A percentile compares a stretch with the other conserved stretches of the same genome.
Conservation (phyloP, 2,329 filamentous ascomycete species). For the Akanthomyces uredinophilus region DNA sequence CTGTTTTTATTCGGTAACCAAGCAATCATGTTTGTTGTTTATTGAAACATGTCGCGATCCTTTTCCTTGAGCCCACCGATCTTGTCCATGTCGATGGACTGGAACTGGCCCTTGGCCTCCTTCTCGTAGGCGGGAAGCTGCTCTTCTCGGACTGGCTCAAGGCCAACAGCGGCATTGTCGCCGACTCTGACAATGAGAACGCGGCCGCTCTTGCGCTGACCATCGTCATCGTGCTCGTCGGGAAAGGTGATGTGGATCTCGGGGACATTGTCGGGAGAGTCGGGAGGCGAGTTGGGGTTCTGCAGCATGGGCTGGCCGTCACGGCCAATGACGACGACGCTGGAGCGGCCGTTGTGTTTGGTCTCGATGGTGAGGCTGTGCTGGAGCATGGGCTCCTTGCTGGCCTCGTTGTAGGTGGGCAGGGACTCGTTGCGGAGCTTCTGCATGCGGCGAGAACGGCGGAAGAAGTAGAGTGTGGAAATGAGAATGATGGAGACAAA, state of each 20-base stretch:
- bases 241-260: conserved; percentile 99
- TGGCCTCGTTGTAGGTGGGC: conserved; percentile 64
- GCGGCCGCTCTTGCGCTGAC: conserved; percentile 75
- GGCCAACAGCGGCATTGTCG: conserved; percentile 75
- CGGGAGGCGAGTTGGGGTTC: conserved; percentile 68
- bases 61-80: conserved; percentile 96
- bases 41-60: conserved; percentile 43
- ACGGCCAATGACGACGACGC: conserved; percentile 72
- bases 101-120: conserved; percentile 72
- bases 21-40: conserved; percentile 18
- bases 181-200: conserved; percentile 90
- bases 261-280: conserved; percentile 77
- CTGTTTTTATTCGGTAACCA: neutral
- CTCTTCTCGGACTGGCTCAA: conserved; percentile 80
- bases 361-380: conserved; percentile 55
- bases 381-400: conserved; percentile 44
- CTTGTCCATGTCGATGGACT: conserved; percentile 89
- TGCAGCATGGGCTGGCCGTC: conserved; percentile 71
- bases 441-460: conserved; percentile 53
- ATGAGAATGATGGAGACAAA: conserved; percentile 66
- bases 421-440: conserved; percentile 48
- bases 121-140: conserved; percentile 85
- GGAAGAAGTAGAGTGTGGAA: conserved; percentile 65
- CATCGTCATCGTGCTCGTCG: conserved; percentile 83
- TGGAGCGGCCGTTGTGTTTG: conserved; percentile 52